Conservation (phyloP, 2,329 filamentous ascomycete species). For the Sporothrix pseudoabietina region DNA sequence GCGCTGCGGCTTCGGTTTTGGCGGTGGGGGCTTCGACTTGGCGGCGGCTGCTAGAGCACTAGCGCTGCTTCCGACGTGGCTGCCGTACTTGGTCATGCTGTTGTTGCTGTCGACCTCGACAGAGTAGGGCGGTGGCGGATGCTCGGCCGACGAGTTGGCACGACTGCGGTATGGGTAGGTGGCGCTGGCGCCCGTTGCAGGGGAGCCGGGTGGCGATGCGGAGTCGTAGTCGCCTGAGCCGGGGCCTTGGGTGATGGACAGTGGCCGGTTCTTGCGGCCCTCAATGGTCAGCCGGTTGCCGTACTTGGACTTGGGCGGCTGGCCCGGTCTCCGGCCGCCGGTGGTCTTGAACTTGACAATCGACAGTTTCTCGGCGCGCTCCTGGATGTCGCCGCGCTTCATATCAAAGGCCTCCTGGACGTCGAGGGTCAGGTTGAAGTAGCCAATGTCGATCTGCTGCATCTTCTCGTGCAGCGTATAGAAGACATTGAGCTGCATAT, state of each 20-base stretch:
- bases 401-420: conserved; percentile 87
- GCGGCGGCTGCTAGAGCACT: conserved; percentile 55
- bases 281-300: conserved; percentile 53
- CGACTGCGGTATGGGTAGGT: conserved; percentile 33
- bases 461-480: conserved; percentile 98
- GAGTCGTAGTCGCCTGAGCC: conserved; percentile 35
- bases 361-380: conserved; percentile 76
- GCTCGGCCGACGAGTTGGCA: conserved; percentile 50
- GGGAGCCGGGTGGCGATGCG: conserved; percentile 16
- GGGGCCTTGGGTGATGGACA: conserved; percentile 56
- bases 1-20: conserved; percentile 75
- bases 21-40: conserved; percentile 70
- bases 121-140: conserved; percentile 73
- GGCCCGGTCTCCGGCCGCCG: conserved; percentile 65
- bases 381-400: conserved; percentile 86
- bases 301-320: conserved; percentile 49
- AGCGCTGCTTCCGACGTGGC: conserved; percentile 36
- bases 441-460: conserved; percentile 95
- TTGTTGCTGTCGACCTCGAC: conserved; percentile 44
- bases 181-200: conserved; percentile 11
- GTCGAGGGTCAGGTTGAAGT: conserved; percentile 89
- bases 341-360: conserved; percentile 93
- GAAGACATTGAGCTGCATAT: conserved; percentile 99
- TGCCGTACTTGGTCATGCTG: conserved; percentile 33
- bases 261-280: conserved; percentile 49